phyloP scores from a whole-genome alignment of 345 rosid genomes.

The Pugionium dolabratum region DNA sequence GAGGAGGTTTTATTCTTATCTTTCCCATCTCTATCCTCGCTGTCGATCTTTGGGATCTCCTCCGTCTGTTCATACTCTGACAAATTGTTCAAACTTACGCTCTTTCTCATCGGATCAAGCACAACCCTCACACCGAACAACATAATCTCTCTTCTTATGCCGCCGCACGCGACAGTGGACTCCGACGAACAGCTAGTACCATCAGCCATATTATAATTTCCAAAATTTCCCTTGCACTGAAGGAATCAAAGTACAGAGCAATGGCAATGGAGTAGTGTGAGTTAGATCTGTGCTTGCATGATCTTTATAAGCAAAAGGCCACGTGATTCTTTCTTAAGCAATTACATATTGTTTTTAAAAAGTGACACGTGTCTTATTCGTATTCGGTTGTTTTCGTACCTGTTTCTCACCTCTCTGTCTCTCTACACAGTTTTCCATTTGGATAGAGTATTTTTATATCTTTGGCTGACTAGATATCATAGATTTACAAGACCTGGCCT shows the following conservation, averaged over 20 bases:
- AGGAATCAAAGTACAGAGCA: slow-evolving; percentile 39
- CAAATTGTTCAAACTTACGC: slow-evolving; percentile 83
- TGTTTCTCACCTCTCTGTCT: slow-evolving; percentile 21
- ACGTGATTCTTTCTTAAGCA: slow-evolving; percentile 24
- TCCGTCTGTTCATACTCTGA: slow-evolving; percentile 68
- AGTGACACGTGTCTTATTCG: not conserved
- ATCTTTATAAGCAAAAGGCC: slow-evolving; percentile 35
- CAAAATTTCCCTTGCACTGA: not conserved
- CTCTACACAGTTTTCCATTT: slow-evolving; percentile 20
- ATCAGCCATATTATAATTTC: slow-evolving; percentile 19
- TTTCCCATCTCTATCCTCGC: slow-evolving; percentile 20
- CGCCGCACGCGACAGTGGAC: slow-evolving; percentile 33
- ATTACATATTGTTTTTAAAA: slow-evolving; percentile 23
- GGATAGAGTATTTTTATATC: slow-evolving; percentile 28
- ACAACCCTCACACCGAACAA: slow-evolving; percentile 88
- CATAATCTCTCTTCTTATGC: slow-evolving; percentile 63
- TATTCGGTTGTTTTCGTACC: slow-evolving; percentile 12
- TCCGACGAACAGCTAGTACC: slow-evolving; percentile 36
- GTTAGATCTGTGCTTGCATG: slow-evolving; percentile 17
- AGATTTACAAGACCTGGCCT: slow-evolving; percentile 2
- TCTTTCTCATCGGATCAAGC: slow-evolving; percentile 90
- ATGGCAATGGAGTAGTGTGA: slow-evolving; percentile 30
- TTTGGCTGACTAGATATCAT: slow-evolving; percentile 16
- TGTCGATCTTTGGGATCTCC: slow-evolving; percentile 28
- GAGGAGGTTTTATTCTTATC: slow-evolving; percentile 41